These are phyloP conservation scores for Choanephora cucurbitarum DNA, from an alignment of 371 early-diverging fungal genomes.

Conservation along the genomic window DNA sequence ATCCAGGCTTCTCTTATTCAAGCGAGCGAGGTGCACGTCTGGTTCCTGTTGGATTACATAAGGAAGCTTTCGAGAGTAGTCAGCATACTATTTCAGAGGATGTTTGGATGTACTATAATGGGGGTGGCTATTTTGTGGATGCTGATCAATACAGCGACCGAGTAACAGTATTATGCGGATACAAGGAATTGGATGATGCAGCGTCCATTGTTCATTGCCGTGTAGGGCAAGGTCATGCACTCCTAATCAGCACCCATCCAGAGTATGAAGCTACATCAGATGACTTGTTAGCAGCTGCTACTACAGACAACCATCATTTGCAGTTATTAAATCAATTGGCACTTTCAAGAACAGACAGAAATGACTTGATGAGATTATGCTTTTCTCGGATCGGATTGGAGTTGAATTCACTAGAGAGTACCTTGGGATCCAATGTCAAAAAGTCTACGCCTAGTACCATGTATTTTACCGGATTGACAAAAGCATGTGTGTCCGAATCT, in stretches of 20 bases:
- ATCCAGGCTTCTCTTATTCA: slow-evolving; percentile 80
- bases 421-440: slow-evolving; percentile 28
- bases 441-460: slow-evolving; percentile 54
- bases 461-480: slow-evolving; percentile 52
- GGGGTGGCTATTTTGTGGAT: slow-evolving; percentile 77
- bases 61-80: slow-evolving; percentile 1
- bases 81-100: slow-evolving; percentile 11
- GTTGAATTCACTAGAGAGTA: slow-evolving; percentile 33
- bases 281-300: slow-evolving; percentile 21
- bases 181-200: slow-evolving; percentile 40
- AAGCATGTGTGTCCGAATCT: slow-evolving; percentile 26
- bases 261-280: slow-evolving; percentile 67
- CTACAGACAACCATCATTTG: slow-evolving; percentile 26
- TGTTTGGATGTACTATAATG: slow-evolving; percentile 71
- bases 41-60: slow-evolving; percentile 43
- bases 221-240: slow-evolving; percentile 66
- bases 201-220: slow-evolving; percentile 58
- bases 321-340: slow-evolving; percentile 41
- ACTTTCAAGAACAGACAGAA: slow-evolving; percentile 49
- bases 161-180: slow-evolving; percentile 64
- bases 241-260: slow-evolving; percentile 72
- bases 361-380: slow-evolving; percentile 49
- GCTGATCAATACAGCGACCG: slow-evolving; percentile 37
- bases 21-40: slow-evolving; percentile 77
- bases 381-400: slow-evolving; percentile 57